These are phyloP conservation scores for Paraconiothyrium brasiliense DNA, from an alignment of 2,329 filamentous ascomycete species.

Conservation along the genomic window DNA sequence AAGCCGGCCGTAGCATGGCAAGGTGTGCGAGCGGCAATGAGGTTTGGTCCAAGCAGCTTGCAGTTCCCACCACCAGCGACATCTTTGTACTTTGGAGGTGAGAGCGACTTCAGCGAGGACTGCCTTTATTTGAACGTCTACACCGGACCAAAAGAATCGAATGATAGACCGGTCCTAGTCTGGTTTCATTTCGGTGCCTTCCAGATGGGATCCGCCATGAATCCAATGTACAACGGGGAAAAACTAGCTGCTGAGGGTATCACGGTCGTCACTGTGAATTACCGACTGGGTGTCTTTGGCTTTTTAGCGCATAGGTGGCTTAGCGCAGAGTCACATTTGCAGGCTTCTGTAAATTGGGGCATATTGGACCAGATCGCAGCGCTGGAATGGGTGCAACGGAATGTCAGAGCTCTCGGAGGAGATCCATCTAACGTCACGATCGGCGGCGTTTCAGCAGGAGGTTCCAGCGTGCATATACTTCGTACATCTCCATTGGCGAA, in stretches of 20 bases:
- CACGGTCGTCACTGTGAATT: slow-evolving; percentile 12
- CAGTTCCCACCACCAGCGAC: background rate
- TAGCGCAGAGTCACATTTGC: background rate
- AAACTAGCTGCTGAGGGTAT: slow-evolving; percentile 2
- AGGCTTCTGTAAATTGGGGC: slow-evolving; percentile 15
- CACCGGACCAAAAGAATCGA: slow-evolving; percentile 11
- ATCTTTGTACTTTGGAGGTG: background rate
- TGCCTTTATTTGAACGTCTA: slow-evolving; percentile 10
- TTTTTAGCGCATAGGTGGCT: slow-evolving; percentile 6
- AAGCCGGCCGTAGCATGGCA: background rate
- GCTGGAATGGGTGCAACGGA: slow-evolving; percentile 55
- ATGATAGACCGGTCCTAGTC: background rate
- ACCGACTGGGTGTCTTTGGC: slow-evolving; percentile 3
- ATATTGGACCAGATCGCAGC: slow-evolving; percentile 21
- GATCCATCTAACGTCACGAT: slow-evolving; percentile 26
- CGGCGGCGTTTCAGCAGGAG: slow-evolving; percentile 21
- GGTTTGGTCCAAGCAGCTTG: slow-evolving; percentile 1
- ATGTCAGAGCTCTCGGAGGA: slow-evolving; percentile 38
- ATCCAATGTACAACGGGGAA: background rate
- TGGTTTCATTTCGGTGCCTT: slow-evolving; percentile 10
- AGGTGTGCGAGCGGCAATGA: background rate
- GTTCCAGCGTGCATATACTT: background rate
- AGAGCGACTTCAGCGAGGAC: slow-evolving; percentile 3
- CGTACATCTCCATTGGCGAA: background rate
- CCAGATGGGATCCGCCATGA: background rate